Percentiles rank a stretch among this genome's conserved stretches.
These are phyloP conservation scores for Venturia effusa DNA, from an alignment of 2,329 filamentous ascomycete species.

Conservation along the genomic window DNA sequence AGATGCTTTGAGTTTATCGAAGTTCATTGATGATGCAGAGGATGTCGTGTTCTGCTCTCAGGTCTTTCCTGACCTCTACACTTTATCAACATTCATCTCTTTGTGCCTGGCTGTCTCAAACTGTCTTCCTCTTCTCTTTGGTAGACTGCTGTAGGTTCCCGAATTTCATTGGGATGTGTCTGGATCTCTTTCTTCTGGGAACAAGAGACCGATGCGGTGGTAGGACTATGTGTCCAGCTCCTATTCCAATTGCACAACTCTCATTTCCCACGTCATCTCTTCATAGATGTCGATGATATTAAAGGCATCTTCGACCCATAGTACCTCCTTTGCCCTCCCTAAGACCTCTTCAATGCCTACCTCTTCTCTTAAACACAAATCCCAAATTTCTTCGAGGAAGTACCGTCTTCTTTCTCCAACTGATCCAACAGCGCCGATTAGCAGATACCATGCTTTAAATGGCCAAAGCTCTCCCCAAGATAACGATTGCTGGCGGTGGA, in stretches of 20 bases:
- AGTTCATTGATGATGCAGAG: too few relatives aligned
- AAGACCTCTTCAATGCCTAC: constrained; percentile 18
- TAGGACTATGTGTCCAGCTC: neutral
- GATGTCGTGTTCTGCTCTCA: too few relatives aligned
- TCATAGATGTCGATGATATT: constrained; percentile 7
- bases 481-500: neutral
- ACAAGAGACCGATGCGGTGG: neutral
- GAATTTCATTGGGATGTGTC: neutral
- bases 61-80: too few relatives aligned
- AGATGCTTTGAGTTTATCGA: too few relatives aligned
- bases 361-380: constrained; percentile 18
- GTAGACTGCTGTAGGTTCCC: neutral
- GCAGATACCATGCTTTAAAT: neutral
- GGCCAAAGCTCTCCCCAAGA: neutral
- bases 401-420: constrained; percentile 19
- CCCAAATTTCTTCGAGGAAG: constrained; percentile 19
- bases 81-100: too few relatives aligned
- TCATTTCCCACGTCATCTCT: neutral
- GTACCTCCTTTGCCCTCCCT: constrained; percentile 18
- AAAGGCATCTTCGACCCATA: constrained; percentile 21
- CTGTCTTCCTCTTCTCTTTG: neutral
- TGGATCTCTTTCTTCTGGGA: neutral
- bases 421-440: constrained; percentile 9
- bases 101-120: neutral
- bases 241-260: neutral